A percentile compares a stretch with the other conserved stretches of the same genome.
Evolutionary conservation across 371 early-diverging fungal species (phyloP).

Genomic region (Mortierella sp.): DNA sequence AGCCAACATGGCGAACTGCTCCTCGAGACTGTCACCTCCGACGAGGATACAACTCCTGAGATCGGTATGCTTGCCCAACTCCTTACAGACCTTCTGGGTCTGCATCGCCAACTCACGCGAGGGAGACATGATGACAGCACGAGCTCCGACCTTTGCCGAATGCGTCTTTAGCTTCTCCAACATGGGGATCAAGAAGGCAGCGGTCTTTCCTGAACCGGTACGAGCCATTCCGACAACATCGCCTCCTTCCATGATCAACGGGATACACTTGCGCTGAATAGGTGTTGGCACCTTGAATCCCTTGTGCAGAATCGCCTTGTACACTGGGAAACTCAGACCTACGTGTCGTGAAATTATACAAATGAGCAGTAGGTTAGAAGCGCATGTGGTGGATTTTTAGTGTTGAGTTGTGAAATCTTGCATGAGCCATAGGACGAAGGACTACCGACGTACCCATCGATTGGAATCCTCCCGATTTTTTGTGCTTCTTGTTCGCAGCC

Average conservation of each 20-base stretch:
- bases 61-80: conserved; percentile 92
- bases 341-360: not conserved
- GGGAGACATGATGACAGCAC: conserved; percentile 91
- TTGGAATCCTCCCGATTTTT: conserved; percentile 97
- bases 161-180: conserved; percentile 90
- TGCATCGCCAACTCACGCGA: conserved; percentile 98
- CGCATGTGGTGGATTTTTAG: not conserved
- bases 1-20: conserved; percentile 93
- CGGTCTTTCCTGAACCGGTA: conserved; percentile 99
- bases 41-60: conserved; percentile 91
- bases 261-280: conserved; percentile 98
- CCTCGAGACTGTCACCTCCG: conserved; percentile 96
- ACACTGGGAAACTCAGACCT: conserved; percentile 83
- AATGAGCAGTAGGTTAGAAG: not conserved
- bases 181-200: conserved; percentile 97
- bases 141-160: conserved; percentile 90
- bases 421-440: not conserved
- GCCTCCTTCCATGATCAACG: conserved; percentile 87
- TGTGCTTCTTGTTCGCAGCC: conserved; percentile 87
- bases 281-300: conserved; percentile 99
- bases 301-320: conserved; percentile 89
- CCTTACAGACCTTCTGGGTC: conserved; percentile 93
- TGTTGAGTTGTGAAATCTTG: not conserved
- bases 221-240: conserved; percentile 99
- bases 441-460: conserved; percentile 86